Percentiles rank a stretch among this genome's conserved stretches.
phyloP scores from a whole-genome alignment of 192 early-diverging fungal species.

The Glomus cerebriforme region DNA sequence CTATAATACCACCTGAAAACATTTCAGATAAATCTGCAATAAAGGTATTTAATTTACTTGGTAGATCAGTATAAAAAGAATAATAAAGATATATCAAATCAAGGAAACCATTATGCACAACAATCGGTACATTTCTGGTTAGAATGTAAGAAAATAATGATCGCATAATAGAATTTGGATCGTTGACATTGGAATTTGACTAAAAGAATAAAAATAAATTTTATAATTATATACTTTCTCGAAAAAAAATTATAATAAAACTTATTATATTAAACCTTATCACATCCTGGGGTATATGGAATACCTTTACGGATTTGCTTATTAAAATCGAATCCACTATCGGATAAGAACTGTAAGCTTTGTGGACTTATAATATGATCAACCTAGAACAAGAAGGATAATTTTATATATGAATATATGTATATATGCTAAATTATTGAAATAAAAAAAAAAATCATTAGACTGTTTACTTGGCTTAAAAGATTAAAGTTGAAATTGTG shows the following conservation, averaged over 20 bases:
- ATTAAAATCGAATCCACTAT: slow-evolving; percentile 87
- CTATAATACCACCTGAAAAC: slow-evolving; percentile 88
- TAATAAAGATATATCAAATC: slow-evolving; percentile 95
- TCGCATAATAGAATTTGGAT: slow-evolving; percentile 51
- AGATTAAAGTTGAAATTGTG: slow-evolving; percentile 64
- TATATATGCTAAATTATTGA: neutral
- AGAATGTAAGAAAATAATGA: slow-evolving; percentile 59
- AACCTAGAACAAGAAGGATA: slow-evolving; percentile 36
- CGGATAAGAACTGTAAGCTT: slow-evolving; percentile 79
- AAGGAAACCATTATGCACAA: slow-evolving; percentile 92
- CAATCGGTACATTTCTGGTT: slow-evolving; percentile 60
- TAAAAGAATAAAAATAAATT: slow-evolving; percentile 21
- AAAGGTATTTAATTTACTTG: slow-evolving; percentile 68
- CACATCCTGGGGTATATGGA: slow-evolving; percentile 67
- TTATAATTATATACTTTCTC: neutral
- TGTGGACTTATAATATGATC: slow-evolving; percentile 68
- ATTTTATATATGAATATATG: neutral
- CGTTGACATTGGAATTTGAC: slow-evolving; percentile 43
- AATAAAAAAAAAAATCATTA: neutral
- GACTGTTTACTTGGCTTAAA: slow-evolving; percentile 39
- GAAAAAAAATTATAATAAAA: neutral
- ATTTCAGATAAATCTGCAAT: slow-evolving; percentile 74
- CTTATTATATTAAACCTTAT: slow-evolving; percentile 34
- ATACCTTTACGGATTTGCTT: slow-evolving; percentile 76
- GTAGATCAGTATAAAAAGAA: slow-evolving; percentile 81